These are phyloP conservation scores for Chlamydomonas sp. DNA, from an alignment of 139 green algal species.

Conservation along the genomic window DNA sequence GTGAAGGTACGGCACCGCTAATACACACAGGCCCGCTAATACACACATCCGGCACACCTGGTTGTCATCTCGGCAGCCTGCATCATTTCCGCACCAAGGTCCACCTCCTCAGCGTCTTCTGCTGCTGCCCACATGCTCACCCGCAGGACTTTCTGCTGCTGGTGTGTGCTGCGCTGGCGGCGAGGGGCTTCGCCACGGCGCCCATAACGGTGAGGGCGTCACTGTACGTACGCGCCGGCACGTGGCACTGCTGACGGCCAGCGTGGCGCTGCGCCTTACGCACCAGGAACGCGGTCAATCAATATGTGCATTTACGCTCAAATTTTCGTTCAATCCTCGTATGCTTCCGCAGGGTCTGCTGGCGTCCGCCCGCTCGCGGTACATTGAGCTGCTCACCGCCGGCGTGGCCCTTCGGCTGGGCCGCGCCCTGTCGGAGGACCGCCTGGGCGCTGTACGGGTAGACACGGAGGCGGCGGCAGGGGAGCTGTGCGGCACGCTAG, in stretches of 20 bases:
- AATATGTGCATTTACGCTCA: background rate
- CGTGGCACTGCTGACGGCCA: background rate
- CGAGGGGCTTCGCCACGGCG: conserved; percentile 16
- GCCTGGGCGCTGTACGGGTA: conserved; percentile 16
- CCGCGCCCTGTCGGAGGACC: conserved; percentile 9
- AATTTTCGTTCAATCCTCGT: background rate
- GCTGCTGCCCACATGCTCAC: conserved; percentile 47
- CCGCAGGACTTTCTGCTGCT: conserved; percentile 79
- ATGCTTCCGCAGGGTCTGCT: conserved; percentile 31
- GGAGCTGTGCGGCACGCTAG: conserved; percentile 52
- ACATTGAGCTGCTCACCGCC: conserved; percentile 64
- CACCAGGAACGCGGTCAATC: background rate
- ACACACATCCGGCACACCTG: no score
- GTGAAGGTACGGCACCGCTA: no score
- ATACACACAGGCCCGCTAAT: no score
- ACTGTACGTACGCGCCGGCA: no score
- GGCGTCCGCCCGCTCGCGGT: conserved; percentile 22
- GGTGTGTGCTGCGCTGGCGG: conserved; percentile 67
- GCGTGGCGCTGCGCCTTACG: background rate
- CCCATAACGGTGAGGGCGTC: conserved; percentile 30
- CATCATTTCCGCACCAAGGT: no score
- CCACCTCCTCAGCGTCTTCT: conserved; percentile 45
- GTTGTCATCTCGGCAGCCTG: no score
- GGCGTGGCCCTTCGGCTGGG: conserved; percentile 19
- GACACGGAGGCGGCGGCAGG: conserved; percentile 15